Base-by-base conservation (phyloP, 192 early-diverging fungal genomes). In the Kappamyces sp. region DNA sequence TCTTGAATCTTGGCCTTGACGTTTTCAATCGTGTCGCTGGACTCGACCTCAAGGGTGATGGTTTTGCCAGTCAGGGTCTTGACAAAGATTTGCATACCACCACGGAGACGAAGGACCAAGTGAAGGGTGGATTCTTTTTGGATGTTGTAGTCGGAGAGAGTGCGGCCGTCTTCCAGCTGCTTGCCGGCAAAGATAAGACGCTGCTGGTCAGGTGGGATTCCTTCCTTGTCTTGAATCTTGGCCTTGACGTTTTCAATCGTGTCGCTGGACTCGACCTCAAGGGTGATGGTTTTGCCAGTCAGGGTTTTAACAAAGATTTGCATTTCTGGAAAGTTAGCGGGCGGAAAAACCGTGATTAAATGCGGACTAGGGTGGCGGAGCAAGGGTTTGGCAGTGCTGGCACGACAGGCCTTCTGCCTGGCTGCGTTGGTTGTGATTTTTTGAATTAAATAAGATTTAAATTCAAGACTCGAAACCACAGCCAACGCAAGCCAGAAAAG, bases 1-100 rank as follows among this genome's bases (percentile, higher is more conserved):
- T 87, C 86, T 65, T 89, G 87, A 64, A 90, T 85, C 71, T 89
- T 89, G 47, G 79, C 69, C 74, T 89, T 90, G 40, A 90, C 84
- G 51, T 89, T 85, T n/a, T 85, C 86, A 61, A 90, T 89, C 44
- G 84, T 86, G 68, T 87, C 85, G 5, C 86, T 84, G 44, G 84
- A 85, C 66, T 86, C 84, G 10, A 88, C 85, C 72, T 86, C 84
- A 23, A 88, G 71, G 49, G 80, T 88, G 52, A 87, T 86, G 52
- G 86, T 87, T 72, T 86, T 88, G 43, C 86, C 86, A 34, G 85
- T 88, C 57, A 88, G 82, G 66, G 84, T 86, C 71, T 87, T 86
- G 73, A 86, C 84, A 51, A 86, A 88, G 39, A 87, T 87, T 42
- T 87, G 84, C 86, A 86, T 88, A 74, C 77, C 76, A 61, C 71